These are phyloP conservation scores for Rhizophagus clarus DNA, from an alignment of 192 early-diverging fungal species.

Conservation along the genomic window DNA sequence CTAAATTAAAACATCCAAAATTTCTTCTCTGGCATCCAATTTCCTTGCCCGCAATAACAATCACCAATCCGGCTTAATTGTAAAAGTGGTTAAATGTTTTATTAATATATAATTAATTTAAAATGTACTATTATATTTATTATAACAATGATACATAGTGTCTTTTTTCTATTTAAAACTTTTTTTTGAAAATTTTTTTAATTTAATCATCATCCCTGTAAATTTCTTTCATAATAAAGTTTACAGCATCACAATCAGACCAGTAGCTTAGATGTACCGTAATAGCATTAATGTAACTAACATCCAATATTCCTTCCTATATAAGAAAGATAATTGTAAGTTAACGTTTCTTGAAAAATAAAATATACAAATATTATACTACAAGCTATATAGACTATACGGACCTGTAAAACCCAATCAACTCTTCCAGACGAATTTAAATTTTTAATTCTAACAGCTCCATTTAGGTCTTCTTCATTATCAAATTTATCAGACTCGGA, in stretches of 20 bases:
- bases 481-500: too few relatives aligned
- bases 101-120: too few relatives aligned
- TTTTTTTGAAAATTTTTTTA: too few relatives aligned
- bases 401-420: slow-evolving; percentile 53
- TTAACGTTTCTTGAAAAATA: slow-evolving; percentile 27
- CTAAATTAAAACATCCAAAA: too few relatives aligned
- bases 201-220: slow-evolving; percentile 32
- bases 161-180: too few relatives aligned
- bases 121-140: too few relatives aligned
- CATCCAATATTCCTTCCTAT: slow-evolving; percentile 17
- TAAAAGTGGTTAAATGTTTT: too few relatives aligned
- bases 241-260: slow-evolving; percentile 60
- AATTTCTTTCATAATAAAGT: slow-evolving; percentile 63
- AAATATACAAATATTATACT: slow-evolving; percentile 15
- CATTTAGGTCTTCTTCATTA: background rate
- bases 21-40: too few relatives aligned
- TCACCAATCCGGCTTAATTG: too few relatives aligned
- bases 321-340: background rate
- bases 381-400: slow-evolving; percentile 31
- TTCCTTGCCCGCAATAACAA: too few relatives aligned
- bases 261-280: slow-evolving; percentile 49
- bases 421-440: slow-evolving; percentile 53
- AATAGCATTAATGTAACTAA: slow-evolving; percentile 22
- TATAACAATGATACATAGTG: too few relatives aligned
- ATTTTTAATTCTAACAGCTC: slow-evolving; percentile 40